phyloP scores from a whole-genome alignment of 257 asterid species.

The Petrea volubilis region DNA sequence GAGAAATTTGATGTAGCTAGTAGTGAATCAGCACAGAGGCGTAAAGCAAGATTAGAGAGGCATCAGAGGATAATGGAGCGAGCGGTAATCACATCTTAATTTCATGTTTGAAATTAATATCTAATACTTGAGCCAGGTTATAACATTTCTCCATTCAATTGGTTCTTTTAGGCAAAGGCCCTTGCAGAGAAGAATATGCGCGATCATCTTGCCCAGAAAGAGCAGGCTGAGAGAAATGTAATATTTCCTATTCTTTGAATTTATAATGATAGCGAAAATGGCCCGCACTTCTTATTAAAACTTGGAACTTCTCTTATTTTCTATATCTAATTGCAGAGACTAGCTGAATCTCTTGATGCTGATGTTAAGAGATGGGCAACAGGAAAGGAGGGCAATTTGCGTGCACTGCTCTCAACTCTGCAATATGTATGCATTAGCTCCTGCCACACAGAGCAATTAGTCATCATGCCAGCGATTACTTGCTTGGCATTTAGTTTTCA shows the following conservation, averaged over 20 bases:
- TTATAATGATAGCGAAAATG: not conserved
- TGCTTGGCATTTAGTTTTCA: not conserved
- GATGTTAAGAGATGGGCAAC: constrained; percentile 90
- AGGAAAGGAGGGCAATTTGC: constrained; percentile 86
- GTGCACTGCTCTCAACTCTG: constrained; percentile 89
- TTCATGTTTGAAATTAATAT: constrained; percentile 17
- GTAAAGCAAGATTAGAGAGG: constrained; percentile 80
- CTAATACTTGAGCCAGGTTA: constrained; percentile 10
- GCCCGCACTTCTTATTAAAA: too few relatives aligned
- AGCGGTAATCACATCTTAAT: constrained; percentile 51
- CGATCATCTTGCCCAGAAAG: constrained; percentile 82
- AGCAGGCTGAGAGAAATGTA: constrained; percentile 93
- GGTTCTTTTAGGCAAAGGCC: constrained; percentile 75
- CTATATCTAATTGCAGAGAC: constrained; percentile 57
- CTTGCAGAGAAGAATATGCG: constrained; percentile 92
- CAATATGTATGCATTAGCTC: constrained; percentile 65
- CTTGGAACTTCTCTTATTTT: not conserved
- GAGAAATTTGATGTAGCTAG: constrained; percentile 50
- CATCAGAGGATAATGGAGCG: constrained; percentile 92
- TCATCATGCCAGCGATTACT: not conserved
- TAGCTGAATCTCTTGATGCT: constrained; percentile 79
- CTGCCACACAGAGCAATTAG: not conserved
- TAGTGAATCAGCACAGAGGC: constrained; percentile 78
- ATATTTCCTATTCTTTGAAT: constrained; percentile 11
- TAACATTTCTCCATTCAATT: constrained; percentile 2